Evolutionary conservation across 2,329 filamentous ascomycete genomes (phyloP), one percentile per base, ranked within the genome.

Genomic region (Shiraia bambusicola): DNA sequence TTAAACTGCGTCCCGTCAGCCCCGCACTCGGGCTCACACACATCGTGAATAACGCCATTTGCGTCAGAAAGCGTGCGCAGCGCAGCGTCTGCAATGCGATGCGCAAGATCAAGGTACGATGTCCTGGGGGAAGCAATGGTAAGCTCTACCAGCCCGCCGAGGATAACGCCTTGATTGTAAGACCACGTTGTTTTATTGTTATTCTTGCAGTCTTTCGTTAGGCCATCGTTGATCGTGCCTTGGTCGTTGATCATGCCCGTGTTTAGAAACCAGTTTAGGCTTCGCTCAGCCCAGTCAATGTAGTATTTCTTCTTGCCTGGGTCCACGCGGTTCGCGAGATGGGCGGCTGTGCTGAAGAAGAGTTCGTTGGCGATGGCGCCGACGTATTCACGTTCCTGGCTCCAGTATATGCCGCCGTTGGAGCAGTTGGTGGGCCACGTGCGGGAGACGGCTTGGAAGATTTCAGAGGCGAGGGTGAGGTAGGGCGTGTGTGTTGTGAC

Each of bases 1-100:
- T 89, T 88, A 75, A 88, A 89, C 56, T 86, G 81, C 25, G 79
- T 74, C 1, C 73, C 77, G 33, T 73, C 70, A 9, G 38, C 59
- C 15, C 69, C 69, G 32, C 70, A 73, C 8, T 63, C 45, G 0
- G 54, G 63, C 24, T 67, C 69, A 33, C 70, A 72, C 10, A 56
- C 49, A 28, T 76, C 72, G 40, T 70, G 67, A 1, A 75, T 50
- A 14, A 75, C 62, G 7, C 69, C 69, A 14, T 69, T 58, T 16
- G 31, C 33, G 14, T 70, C 65, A 10, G 63, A 60, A 9, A 74
- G 65, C 6, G 58, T 54, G 1, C 35, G 13, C 27, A 74, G 60
- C 0, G 69, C 67, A 12, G 67, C 70, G 37, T 60, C 53, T 19
- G 71, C 73, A 24, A 74, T 72, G 2, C 47, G 44, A 16, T 59